A percentile compares a stretch with the other conserved stretches of the same genome.
phyloP scores from a whole-genome alignment of 2,329 filamentous ascomycete genomes.

The Ceratocystis harringtonii region DNA sequence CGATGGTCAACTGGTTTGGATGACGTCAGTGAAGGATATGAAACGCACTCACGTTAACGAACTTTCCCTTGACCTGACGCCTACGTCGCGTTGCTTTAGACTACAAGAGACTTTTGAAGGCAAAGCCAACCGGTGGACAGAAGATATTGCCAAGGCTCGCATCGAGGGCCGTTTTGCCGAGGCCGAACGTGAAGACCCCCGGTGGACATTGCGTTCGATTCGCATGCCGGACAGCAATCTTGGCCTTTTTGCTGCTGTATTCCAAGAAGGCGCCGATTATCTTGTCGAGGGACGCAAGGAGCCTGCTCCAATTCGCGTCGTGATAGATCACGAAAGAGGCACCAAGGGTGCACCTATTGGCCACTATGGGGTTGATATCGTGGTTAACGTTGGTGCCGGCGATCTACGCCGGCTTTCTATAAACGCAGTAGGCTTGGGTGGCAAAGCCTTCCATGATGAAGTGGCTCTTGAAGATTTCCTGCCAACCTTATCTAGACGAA shows the following conservation, averaged over 20 bases:
- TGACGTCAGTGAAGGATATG: constrained; percentile 49
- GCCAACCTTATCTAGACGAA: constrained; percentile 56
- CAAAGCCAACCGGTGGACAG: constrained; percentile 59
- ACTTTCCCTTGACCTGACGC: background rate
- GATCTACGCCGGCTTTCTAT: constrained; percentile 37
- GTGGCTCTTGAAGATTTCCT: constrained; percentile 58
- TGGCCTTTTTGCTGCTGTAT: constrained; percentile 50
- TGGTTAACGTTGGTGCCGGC: constrained; percentile 42
- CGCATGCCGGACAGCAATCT: constrained; percentile 46
- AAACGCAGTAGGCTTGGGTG: constrained; percentile 48
- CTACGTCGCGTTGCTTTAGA: constrained; percentile 51
- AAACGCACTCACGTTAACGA: constrained; percentile 29
- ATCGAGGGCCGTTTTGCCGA: constrained; percentile 77
- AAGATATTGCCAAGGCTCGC: constrained; percentile 74
- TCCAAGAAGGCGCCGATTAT: constrained; percentile 51
- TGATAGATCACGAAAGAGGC: constrained; percentile 55
- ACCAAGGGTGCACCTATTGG: constrained; percentile 51
- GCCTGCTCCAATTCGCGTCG: constrained; percentile 53
- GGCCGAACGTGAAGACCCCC: constrained; percentile 61
- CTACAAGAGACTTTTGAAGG: constrained; percentile 64
- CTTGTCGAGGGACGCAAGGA: constrained; percentile 49
- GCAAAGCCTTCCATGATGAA: constrained; percentile 58
- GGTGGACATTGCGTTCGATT: constrained; percentile 64
- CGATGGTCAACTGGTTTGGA: constrained; percentile 50
- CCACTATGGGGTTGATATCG: constrained; percentile 56